Base-by-base conservation (phyloP, 2,329 filamentous ascomycete genomes). In the Ophiosphaerella korrae region DNA sequence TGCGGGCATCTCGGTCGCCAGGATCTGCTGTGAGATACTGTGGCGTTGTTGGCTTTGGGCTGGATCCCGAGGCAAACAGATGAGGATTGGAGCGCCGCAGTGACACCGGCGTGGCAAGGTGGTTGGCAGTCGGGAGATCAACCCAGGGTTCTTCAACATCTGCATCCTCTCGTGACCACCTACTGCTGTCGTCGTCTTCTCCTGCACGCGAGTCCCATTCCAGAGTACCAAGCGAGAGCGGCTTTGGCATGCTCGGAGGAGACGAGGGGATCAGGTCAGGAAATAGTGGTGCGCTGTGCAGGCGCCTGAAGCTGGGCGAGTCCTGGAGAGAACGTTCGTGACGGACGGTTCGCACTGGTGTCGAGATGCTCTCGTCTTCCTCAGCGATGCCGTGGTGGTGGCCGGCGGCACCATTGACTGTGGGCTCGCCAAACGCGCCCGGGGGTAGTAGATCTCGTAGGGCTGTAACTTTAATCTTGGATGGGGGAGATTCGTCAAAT, bases 401-500 rank as follows among this genome's bases (percentile, higher is more conserved):
- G 59, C 64, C 70, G 58, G 58, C 57, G 48, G 62, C 62, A 60
- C 60, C 63, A 64, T 68, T 64, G 26, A 63, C 52, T 39, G 67
- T 64, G 29, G 68, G 66, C 41, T 73, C 72, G 16, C 69, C 65
- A 52, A 80, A 77, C 29, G 77, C 73, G 18, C 77, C 77, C 45
- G 77, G 74, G 26, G 76, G 77, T 7, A 81, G 71, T 14, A 82
- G 71, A 57, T 82, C 78, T 50, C 77, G 75, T 39, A 83, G 69
- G 48, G 74, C 73, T 45, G 75, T 69, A 44, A 78, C 61, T 60
- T 75, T 78, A 53, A 73, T 65, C 55, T 77, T 76, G 40, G 68
- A 72, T 39, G 72, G 64, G 32, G 87, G 88, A 12, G 88, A 90
- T 62, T 92, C 89, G 73, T 92, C 88, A 71, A 92, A 92, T 78